Conservation (phyloP, 177 flowering plant genomes). For the Vitis hybrid region DNA sequence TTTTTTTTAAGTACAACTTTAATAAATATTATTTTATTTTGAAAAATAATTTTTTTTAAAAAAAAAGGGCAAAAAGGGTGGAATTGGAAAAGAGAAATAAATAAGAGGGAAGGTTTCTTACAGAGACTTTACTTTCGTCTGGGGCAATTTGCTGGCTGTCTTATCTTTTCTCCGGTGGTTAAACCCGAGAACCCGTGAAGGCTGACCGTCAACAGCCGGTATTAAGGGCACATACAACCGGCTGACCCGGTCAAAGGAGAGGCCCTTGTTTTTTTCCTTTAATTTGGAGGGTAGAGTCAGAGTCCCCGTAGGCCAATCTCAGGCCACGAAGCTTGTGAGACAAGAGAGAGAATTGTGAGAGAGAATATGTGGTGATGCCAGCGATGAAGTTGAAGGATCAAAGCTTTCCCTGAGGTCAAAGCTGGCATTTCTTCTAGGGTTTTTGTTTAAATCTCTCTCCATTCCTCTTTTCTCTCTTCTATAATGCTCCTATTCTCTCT, state of each 20-base stretch:
- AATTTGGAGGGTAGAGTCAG: neutral
- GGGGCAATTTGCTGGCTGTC: conserved; percentile 26
- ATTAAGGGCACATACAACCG: conserved; percentile 12
- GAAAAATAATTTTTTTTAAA: no score
- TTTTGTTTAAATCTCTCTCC: conserved; percentile 12
- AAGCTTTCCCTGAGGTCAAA: conserved; percentile 63
- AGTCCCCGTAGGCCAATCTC: conserved; percentile 1
- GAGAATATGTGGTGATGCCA: conserved; percentile 50
- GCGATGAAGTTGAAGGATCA: conserved; percentile 59
- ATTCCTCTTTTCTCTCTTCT: conserved; percentile 2
- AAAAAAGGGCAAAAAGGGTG: neutral
- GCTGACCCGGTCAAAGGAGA: conserved; percentile 8
- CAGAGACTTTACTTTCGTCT: conserved; percentile 15
- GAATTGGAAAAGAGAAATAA: neutral
- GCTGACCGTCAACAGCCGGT: conserved; percentile 31
- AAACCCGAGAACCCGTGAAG: conserved; percentile 48
- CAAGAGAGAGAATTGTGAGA: neutral
- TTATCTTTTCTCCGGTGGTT: conserved; percentile 30
- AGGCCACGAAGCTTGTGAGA: neutral
- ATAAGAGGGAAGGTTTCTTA: neutral
- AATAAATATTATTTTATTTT: no score
- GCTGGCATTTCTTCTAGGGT: conserved; percentile 47
- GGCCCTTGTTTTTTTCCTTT: neutral
- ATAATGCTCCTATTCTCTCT: conserved; percentile 1
- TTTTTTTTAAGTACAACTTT: no score